A percentile compares a stretch with the other conserved stretches of the same genome.
Evolutionary conservation across 306 rosid species (phyloP).

Genomic region (Medicago truncatula): DNA sequence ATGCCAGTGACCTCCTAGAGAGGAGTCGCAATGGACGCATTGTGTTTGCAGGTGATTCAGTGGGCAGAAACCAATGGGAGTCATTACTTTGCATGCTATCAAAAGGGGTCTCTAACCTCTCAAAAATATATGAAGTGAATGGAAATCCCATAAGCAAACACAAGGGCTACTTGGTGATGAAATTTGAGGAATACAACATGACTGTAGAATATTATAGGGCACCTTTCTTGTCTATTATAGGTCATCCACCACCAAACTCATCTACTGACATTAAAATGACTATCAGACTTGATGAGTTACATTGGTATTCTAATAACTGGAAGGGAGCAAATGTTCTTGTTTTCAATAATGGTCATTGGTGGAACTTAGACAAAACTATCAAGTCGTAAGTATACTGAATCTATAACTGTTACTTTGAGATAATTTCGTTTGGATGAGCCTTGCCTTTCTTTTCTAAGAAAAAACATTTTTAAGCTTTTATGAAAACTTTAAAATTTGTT

Average conservation of each 20-base stretch:
- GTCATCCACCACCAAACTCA: conserved; percentile 66
- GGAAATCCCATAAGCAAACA: conserved; percentile 85
- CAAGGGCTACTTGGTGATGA: conserved; percentile 72
- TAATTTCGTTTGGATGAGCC: background rate
- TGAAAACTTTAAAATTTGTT: background rate
- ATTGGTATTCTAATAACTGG: conserved; percentile 73
- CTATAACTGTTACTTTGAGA: too few species aligned
- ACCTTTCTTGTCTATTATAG: conserved; percentile 67
- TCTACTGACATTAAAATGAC: conserved; percentile 44
- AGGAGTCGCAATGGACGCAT: conserved; percentile 77
- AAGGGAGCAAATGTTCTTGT: conserved; percentile 66
- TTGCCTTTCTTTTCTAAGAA: too few species aligned
- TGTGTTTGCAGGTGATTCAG: conserved; percentile 89
- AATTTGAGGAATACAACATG: conserved; percentile 70
- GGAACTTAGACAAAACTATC: conserved; percentile 76
- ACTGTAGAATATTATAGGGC: conserved; percentile 83
- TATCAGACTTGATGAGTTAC: conserved; percentile 66
- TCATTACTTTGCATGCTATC: conserved; percentile 83
- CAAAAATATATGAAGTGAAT: conserved; percentile 74
- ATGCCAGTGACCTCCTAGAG: conserved; percentile 77
- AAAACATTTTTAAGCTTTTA: background rate
- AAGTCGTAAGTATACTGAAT: conserved; percentile 45
- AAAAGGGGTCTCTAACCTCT: conserved; percentile 62
- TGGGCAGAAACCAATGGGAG: conserved; percentile 96
- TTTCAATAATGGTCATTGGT: conserved; percentile 90